These are phyloP conservation scores for Lunasporangiospora selenospora DNA, from an alignment of 192 early-diverging fungal genomes.

Conservation along the genomic window DNA sequence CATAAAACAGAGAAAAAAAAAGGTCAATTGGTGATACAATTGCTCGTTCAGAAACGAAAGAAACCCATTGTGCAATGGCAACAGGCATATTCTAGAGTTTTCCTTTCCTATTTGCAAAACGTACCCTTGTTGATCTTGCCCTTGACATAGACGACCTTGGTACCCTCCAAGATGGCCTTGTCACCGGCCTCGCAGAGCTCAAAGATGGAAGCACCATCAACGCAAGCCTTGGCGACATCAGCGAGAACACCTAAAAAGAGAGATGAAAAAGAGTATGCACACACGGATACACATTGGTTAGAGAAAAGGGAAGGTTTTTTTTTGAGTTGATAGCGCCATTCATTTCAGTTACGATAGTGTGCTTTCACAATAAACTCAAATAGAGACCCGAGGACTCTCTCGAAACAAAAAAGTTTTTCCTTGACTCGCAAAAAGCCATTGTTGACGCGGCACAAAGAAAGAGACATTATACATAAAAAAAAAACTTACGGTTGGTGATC, in stretches of 20 bases:
- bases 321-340: too few species aligned
- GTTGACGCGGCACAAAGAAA: too few species aligned
- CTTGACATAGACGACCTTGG: slow-evolving; percentile 85
- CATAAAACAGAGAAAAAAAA: slow-evolving; percentile 1
- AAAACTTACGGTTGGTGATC: slow-evolving; percentile 79
- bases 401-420: too few species aligned
- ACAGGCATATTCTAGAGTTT: too few species aligned
- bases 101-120: too few species aligned
- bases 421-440: too few species aligned
- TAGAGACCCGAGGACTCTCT: too few species aligned
- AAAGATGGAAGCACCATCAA: slow-evolving; percentile 83
- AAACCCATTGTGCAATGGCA: neutral
- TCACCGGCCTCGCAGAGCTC: slow-evolving; percentile 93
- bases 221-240: slow-evolving; percentile 69
- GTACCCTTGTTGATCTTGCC: slow-evolving; percentile 76
- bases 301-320: neutral
- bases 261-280: slow-evolving; percentile 39
- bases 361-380: too few species aligned
- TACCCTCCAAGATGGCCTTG: slow-evolving; percentile 76
- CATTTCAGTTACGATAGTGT: too few species aligned
- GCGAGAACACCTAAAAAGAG: slow-evolving; percentile 68
- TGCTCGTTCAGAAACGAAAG: neutral
- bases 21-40: neutral
- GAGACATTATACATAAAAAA: neutral
- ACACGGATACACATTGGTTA: neutral